These are phyloP conservation scores for Akanthomyces lecanii DNA, from an alignment of 2,329 filamentous ascomycete genomes.

Conservation along the genomic window DNA sequence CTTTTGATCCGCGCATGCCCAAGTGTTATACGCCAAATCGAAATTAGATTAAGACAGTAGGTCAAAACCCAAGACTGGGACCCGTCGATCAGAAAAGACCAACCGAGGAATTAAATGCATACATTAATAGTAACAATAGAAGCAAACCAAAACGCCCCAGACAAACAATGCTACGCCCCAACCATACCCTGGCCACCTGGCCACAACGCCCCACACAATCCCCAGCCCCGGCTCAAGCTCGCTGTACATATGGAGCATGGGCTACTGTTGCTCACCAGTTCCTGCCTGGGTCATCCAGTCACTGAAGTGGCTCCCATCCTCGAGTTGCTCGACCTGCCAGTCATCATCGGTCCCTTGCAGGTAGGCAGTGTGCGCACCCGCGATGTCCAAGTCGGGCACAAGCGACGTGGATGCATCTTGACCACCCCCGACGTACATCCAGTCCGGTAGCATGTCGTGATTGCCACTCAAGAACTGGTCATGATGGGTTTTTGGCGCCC, in stretches of 20 bases:
- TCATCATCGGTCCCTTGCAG: slow-evolving; percentile 31
- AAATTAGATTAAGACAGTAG: background rate
- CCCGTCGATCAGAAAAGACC: background rate
- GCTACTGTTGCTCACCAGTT: slow-evolving; percentile 19
- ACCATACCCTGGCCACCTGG: background rate
- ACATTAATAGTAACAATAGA: slow-evolving; percentile 7
- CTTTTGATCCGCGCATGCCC: no score
- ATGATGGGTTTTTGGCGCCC: background rate
- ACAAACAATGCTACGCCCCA: slow-evolving; percentile 9
- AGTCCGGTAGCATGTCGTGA: slow-evolving; percentile 1
- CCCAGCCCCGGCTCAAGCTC: background rate
- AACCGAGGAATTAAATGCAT: background rate
- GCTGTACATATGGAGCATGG: no score
- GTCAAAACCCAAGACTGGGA: background rate
- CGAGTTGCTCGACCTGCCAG: slow-evolving; percentile 34
- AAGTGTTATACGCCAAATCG: no score
- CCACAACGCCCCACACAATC: background rate
- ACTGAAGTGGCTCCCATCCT: slow-evolving; percentile 28
- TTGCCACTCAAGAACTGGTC: background rate
- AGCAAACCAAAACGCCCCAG: slow-evolving; percentile 2
- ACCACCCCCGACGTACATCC: background rate
- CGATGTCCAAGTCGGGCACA: slow-evolving; percentile 20
- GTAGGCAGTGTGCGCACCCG: slow-evolving; percentile 26
- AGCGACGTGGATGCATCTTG: background rate
- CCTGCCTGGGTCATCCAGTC: slow-evolving; percentile 31